Evolutionary conservation across 2,329 filamentous ascomycete genomes (phyloP), one percentile per base, ranked within the genome.

Genomic region (Amauroascus niger): DNA sequence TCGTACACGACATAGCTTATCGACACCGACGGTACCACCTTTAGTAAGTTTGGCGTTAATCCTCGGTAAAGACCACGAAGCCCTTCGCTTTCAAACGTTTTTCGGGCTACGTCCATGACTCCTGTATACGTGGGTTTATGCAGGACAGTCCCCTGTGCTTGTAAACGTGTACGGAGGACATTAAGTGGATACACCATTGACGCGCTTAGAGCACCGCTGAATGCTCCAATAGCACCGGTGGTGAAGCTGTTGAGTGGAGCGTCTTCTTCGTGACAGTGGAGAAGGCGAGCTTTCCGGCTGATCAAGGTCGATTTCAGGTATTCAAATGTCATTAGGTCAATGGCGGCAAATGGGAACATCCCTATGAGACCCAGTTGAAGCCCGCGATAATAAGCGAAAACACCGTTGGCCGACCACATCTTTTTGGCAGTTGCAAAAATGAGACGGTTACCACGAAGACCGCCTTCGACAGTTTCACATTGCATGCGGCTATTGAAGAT

Each of bases 301-400:
- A 85, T 79, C 59, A 94, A 82, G 6, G 77, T 77, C 46, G 80
- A 81, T 71, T 98, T 98, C 57, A 96, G 79, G 56, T 93, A 82
- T 71, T 98, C 93, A 65, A 97, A 98, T 0, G 88, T 95, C 59
- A 88, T 88, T 64, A 98, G 84, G 66, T 98, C 93, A 65, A 98
- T 94, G 48, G 93, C 93, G 40, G 89, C 91, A 69, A 97, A 98
- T 0, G 93, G 93, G 64, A 98, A 98, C 83, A 97, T 96, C 67
- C 93, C 93, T 49, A 96, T 74, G 3, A 98, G 78, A 14, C 93
- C 93, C 80, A 97, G 93, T 0, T 89, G 90, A 32, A 98, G 79
- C 39, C 93, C 93, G 52, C 91, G 88, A 69, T 97, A 98, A 58
- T 89, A 91, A 6, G 87, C 79, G 30, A 80, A 76, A 26, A 90